These are phyloP conservation scores for Amoebophrya sp. DNA, from an alignment of 169 alveolate species.

Conservation along the genomic window DNA sequence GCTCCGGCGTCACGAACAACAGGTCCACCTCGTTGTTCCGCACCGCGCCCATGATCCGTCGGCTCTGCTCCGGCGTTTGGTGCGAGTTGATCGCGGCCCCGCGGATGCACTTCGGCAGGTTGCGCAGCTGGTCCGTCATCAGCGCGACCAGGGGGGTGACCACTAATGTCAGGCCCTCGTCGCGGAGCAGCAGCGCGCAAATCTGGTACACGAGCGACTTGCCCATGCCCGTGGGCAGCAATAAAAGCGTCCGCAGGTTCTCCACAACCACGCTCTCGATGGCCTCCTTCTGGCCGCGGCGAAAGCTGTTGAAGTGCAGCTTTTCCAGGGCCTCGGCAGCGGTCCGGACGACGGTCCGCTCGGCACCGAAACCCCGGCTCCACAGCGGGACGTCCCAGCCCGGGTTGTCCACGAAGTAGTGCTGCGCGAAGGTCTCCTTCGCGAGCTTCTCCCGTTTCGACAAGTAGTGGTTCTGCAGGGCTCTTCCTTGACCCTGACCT, in stretches of 20 bases:
- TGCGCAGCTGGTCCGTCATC: slow-evolving; percentile 64
- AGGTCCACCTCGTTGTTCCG: slow-evolving; percentile 51
- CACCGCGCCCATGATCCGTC: slow-evolving; percentile 34
- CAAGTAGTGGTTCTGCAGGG: neutral
- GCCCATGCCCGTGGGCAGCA: slow-evolving; percentile 50
- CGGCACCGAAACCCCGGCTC: neutral
- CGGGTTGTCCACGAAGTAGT: neutral
- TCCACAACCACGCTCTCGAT: neutral
- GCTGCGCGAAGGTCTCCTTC: neutral
- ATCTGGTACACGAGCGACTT: slow-evolving; percentile 46
- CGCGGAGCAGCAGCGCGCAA: slow-evolving; percentile 31
- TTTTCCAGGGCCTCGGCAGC: neutral
- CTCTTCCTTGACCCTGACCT: neutral
- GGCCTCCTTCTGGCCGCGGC: slow-evolving; percentile 10
- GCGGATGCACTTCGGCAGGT: slow-evolving; percentile 52
- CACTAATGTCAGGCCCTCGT: slow-evolving; percentile 51
- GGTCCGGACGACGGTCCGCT: neutral
- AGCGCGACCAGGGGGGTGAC: slow-evolving; percentile 69
- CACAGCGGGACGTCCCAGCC: neutral
- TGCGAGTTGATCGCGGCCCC: slow-evolving; percentile 64
- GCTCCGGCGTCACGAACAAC: slow-evolving; percentile 47
- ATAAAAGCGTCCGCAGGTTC: neutral
- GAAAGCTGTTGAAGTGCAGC: neutral
- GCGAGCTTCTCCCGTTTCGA: neutral
- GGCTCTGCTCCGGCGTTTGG: slow-evolving; percentile 33